phyloP scores from a whole-genome alignment of 805 yeast species.

The Lachancea sp. region DNA sequence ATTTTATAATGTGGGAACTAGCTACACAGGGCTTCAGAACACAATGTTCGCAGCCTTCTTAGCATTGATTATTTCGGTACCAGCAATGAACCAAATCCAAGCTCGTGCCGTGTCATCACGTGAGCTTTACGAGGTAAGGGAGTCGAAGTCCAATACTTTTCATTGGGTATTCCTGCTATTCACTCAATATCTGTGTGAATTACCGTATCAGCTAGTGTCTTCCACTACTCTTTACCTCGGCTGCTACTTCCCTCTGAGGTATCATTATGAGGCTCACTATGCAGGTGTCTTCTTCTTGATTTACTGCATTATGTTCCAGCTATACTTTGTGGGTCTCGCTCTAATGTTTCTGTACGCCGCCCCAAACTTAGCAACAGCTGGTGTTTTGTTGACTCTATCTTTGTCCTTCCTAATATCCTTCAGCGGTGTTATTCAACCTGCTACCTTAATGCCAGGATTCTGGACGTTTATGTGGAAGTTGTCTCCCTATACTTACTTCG shows the following conservation, averaged over 20 bases:
- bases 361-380: constrained; percentile 63
- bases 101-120: constrained; percentile 51
- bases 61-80: constrained; percentile 51
- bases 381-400: constrained; percentile 49
- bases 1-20: constrained; percentile 50
- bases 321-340: constrained; percentile 45
- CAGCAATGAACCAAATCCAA: constrained; percentile 54
- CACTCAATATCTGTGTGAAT: constrained; percentile 49
- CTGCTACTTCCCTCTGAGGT: constrained; percentile 45
- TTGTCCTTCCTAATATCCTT: constrained; percentile 56
- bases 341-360: constrained; percentile 48
- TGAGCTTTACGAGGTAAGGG: constrained; percentile 64
- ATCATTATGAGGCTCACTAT: constrained; percentile 36
- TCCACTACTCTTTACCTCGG: constrained; percentile 49
- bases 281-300: constrained; percentile 44
- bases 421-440: constrained; percentile 63
- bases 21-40: constrained; percentile 51
- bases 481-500: constrained; percentile 67
- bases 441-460: constrained; percentile 60
- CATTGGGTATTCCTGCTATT: constrained; percentile 59
- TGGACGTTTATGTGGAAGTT: constrained; percentile 80
- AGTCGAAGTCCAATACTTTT: constrained; percentile 63
- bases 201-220: constrained; percentile 50
- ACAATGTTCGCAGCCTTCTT: constrained; percentile 55
- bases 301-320: constrained; percentile 41